phyloP scores from a whole-genome alignment of 2,329 filamentous ascomycete species.

The Phaeosphaeria sp. region DNA sequence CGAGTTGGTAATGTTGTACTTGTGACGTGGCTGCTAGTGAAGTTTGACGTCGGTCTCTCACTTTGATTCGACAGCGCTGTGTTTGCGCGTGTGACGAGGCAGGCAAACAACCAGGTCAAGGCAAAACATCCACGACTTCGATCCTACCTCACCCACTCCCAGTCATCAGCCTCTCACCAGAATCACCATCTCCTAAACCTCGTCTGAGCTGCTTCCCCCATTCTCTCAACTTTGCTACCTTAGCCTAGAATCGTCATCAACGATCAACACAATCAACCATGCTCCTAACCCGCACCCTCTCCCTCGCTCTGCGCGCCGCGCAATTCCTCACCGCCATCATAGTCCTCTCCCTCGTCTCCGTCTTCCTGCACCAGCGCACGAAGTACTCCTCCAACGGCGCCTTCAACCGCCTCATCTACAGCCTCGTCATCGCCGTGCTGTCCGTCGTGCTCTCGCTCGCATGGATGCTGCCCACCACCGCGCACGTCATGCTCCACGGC shows the following conservation, averaged over 20 bases:
- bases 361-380: conserved; percentile 16
- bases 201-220: too few species aligned
- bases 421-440: conserved; percentile 71
- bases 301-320: background rate
- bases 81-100: background rate
- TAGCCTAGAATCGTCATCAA: background rate
- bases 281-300: background rate
- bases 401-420: conserved; percentile 75
- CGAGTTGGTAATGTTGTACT: background rate
- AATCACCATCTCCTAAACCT: background rate
- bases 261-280: background rate
- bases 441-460: conserved; percentile 71
- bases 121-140: background rate
- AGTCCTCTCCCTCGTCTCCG: conserved; percentile 32
- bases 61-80: background rate
- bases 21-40: background rate
- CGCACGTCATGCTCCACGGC: conserved; percentile 69
- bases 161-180: background rate
- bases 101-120: background rate
- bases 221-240: too few species aligned
- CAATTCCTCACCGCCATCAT: conserved; percentile 67
- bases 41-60: background rate
- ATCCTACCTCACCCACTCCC: background rate
- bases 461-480: conserved; percentile 74
- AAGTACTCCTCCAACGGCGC: conserved; percentile 41